Evolutionary conservation across 2,329 filamentous ascomycete species (phyloP).

Genomic region (Pseudogymnoascus sp.): DNA sequence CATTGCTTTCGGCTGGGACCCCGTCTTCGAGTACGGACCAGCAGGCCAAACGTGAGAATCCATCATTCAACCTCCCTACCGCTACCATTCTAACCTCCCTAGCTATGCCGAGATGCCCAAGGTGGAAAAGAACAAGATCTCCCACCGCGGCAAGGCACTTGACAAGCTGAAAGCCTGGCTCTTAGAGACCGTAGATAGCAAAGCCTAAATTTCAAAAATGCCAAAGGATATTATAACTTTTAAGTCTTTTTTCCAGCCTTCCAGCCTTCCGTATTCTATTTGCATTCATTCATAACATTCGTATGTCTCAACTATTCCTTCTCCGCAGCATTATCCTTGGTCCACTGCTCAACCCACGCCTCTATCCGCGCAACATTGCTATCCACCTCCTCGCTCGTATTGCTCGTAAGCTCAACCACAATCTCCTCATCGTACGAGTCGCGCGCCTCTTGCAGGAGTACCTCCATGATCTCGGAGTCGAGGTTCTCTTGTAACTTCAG

Average conservation of each 20-base stretch:
- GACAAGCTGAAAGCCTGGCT: slow-evolving; percentile 81
- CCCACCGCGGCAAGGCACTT: slow-evolving; percentile 82
- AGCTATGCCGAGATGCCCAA: slow-evolving; percentile 93
- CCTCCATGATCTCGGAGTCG: slow-evolving; percentile 96
- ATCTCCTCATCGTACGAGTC: slow-evolving; percentile 82
- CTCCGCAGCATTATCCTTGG: slow-evolving; percentile 46
- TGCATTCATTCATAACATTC: not conserved
- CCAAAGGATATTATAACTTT: not conserved
- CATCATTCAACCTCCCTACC: not conserved
- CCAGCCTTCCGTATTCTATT: not conserved
- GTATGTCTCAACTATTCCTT: not conserved
- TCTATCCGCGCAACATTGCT: slow-evolving; percentile 78
- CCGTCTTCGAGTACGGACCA: slow-evolving; percentile 80
- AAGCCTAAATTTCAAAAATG: not conserved
- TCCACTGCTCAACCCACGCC: slow-evolving; percentile 78
- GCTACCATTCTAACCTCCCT: slow-evolving; percentile 15
- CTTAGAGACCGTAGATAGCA: slow-evolving; percentile 18
- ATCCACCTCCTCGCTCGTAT: slow-evolving; percentile 77
- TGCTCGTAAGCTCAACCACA: slow-evolving; percentile 80
- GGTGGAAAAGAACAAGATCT: slow-evolving; percentile 80
- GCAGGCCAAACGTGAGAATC: slow-evolving; percentile 55
- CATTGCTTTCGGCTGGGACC: slow-evolving; percentile 84
- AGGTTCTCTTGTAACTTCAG: slow-evolving; percentile 91
- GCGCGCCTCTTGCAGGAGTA: slow-evolving; percentile 80
- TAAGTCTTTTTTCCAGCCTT: not conserved